Percentiles rank a stretch among this genome's conserved stretches.
phyloP scores from a whole-genome alignment of 345 rosid genomes.

The Excoecaria agallocha region DNA sequence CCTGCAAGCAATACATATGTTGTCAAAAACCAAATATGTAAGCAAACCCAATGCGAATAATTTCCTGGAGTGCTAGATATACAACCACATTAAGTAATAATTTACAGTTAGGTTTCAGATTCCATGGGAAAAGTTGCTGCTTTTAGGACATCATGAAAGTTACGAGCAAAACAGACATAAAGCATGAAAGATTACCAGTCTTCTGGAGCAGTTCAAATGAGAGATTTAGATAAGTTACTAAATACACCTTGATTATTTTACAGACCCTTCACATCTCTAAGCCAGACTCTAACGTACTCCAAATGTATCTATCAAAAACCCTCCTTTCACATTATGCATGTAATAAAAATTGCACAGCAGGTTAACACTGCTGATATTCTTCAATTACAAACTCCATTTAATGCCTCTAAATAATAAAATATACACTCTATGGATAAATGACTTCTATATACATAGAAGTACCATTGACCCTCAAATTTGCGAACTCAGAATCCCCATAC shows the following conservation, averaged over 20 bases:
- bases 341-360: not conserved
- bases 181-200: not conserved
- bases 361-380: not conserved
- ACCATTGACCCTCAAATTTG: not conserved
- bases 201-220: not conserved
- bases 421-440: not conserved
- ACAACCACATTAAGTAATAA: not conserved
- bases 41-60: not conserved
- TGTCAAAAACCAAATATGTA: not conserved
- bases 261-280: not conserved
- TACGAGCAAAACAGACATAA: not conserved
- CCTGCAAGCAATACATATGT: conserved; percentile 40
- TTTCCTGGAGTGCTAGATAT: not conserved
- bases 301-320: not conserved
- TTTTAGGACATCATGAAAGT: not conserved
- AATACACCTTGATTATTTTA: not conserved
- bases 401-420: not conserved
- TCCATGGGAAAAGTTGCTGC: not conserved
- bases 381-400: not conserved
- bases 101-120: not conserved
- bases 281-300: not conserved
- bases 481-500: conserved; percentile 1
- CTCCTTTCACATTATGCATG: not conserved
- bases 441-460: not conserved
- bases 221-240: not conserved